A percentile compares a stretch with the other conserved stretches of the same genome.
These are phyloP conservation scores for Pulveroboletus ravenelii DNA, from an alignment of 768 basidiomycete species.

Conservation along the genomic window DNA sequence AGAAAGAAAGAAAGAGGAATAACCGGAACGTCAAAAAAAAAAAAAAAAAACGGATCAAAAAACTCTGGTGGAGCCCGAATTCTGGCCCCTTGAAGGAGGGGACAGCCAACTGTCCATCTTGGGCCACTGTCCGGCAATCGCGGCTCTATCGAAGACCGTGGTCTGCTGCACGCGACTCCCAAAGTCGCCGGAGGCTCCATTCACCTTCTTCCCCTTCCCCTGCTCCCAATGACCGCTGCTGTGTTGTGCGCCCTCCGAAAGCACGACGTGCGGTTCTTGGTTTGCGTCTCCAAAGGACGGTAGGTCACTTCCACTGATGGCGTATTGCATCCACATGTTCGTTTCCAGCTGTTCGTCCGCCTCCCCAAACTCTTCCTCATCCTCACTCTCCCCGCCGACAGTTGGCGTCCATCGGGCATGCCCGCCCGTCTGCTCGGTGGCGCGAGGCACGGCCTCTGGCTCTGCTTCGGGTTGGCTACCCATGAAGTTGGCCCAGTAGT, in stretches of 20 bases:
- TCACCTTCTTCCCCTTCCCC: conserved; percentile 21
- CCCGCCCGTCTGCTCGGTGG: conserved; percentile 8
- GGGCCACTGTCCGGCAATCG: conserved; percentile 28
- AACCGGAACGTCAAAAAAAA: not conserved
- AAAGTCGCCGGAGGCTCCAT: conserved; percentile 10
- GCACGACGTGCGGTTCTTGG: not conserved
- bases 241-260: conserved; percentile 5
- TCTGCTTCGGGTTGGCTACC: conserved; percentile 13
- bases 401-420: conserved; percentile 27
- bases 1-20: no score
- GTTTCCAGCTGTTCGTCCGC: conserved; percentile 15
- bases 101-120: conserved; percentile 34
- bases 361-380: conserved; percentile 17
- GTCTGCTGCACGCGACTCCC: conserved; percentile 24
- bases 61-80: conserved; percentile 28
- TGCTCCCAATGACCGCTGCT: conserved; percentile 20
- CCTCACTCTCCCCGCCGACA: conserved; percentile 16
- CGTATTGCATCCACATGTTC: conserved; percentile 29
- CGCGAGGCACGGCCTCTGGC: not conserved
- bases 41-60: conserved; percentile 19
- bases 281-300: conserved; percentile 8
- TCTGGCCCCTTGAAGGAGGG: conserved; percentile 28
- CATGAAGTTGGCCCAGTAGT: conserved; percentile 30
- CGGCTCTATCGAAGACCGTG: conserved; percentile 26
- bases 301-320: conserved; percentile 24